Evolutionary conservation across 495 filamentous ascomycete genomes (phyloP), one percentile per base, ranked within the genome.

Genomic region (Talaromyces trachyspermus): DNA sequence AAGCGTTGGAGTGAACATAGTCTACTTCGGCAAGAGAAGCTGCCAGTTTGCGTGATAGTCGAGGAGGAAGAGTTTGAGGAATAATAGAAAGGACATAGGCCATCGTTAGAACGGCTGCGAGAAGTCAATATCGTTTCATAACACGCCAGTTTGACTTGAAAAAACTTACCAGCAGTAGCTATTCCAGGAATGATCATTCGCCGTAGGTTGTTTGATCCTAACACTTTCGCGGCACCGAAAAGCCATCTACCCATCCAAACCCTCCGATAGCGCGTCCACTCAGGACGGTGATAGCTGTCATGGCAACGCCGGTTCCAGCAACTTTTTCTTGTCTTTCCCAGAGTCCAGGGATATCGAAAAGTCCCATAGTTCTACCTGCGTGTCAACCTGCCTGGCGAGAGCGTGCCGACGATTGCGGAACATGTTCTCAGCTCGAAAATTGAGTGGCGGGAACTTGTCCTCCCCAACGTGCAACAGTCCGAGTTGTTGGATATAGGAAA

Each of bases 311-410:
- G 22, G 89, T 89, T 29, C 89, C 88, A 11, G 88, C 89, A 32
- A 92, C 69, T 69, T 97, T 96, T 70, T 98, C 94, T 60, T 98
- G 89, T 39, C 80, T 75, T 55, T 97, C 88, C 72, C 92, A 81
- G 8, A 95, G 69, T 9, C 78, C 82, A 25, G 76, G 71, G 56
- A 89, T 69, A 61, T 98, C 94, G 60, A 97, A 88, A 98, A 95
- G 62, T 98, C 92, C 76, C 77, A 85, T 0, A 95, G 48, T 53
- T 97, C 90, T 15, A 92, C 81, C 43, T 95, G 80, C 14, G 92
- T 78, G 52, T 95, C 82, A 15, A 98, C 80, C 57, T 92, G 81
- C 50, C 86, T 77, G 6, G 85, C 94, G 15, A 95, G 65, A 5
- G 80, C 75, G 59, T 97, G 86, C 46, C 80, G 78, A 58, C 83